Evolutionary conservation across 257 asterid genomes (phyloP).

Genomic region (Voacanga thouarsii): DNA sequence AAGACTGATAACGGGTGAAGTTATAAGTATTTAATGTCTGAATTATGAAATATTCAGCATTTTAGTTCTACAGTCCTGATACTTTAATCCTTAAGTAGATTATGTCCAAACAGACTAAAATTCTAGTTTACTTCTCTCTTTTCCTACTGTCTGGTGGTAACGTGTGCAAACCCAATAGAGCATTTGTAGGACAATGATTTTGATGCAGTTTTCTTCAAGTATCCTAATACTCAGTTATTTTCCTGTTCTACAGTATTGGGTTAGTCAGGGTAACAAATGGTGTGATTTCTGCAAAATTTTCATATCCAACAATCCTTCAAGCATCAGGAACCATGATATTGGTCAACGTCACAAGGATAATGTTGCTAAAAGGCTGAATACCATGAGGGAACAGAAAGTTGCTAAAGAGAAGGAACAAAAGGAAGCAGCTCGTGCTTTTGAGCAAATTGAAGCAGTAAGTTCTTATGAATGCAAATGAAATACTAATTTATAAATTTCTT

Average conservation of each 20-base stretch:
- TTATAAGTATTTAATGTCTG: background rate
- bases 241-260: conserved; percentile 71
- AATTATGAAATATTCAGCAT: background rate
- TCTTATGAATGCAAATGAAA: background rate
- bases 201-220: background rate
- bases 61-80: background rate
- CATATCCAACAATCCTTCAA: conserved; percentile 83
- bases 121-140: background rate
- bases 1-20: background rate
- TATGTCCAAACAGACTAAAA: background rate
- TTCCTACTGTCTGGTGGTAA: background rate
- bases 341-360: conserved; percentile 86
- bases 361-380: conserved; percentile 71
- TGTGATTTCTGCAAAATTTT: conserved; percentile 94
- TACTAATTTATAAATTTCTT: background rate
- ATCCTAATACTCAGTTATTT: background rate
- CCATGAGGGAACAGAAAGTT: conserved; percentile 81
- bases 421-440: conserved; percentile 67
- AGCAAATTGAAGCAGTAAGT: conserved; percentile 95
- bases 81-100: background rate
- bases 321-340: conserved; percentile 97
- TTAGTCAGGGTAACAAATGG: conserved; percentile 99
- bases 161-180: background rate
- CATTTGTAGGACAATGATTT: background rate
- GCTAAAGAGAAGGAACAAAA: conserved; percentile 71